These are phyloP conservation scores for Rhododendron kiyosumense DNA, from an alignment of 148 eudicot species.

Conservation along the genomic window DNA sequence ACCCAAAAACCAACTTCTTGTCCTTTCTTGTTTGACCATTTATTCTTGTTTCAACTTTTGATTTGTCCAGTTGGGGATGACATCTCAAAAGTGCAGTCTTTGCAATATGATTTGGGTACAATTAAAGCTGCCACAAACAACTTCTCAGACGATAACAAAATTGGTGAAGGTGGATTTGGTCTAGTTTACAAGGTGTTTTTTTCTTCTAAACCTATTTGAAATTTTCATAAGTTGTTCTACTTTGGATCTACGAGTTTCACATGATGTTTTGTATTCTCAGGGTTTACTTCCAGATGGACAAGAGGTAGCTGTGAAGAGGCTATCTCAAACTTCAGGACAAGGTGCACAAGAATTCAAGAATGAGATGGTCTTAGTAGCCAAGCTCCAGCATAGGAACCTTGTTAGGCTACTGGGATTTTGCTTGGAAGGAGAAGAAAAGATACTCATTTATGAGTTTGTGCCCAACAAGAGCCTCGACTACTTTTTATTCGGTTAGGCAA, in stretches of 20 bases:
- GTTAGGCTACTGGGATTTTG: conserved; percentile 40
- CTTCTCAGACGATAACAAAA: conserved; percentile 8
- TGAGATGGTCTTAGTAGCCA: conserved; percentile 37
- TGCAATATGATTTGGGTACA: background rate
- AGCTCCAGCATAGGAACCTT: conserved; percentile 42
- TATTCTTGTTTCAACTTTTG: background rate
- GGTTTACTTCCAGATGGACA: conserved; percentile 34
- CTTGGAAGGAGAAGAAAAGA: conserved; percentile 31
- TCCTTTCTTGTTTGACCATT: background rate
- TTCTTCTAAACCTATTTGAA: background rate
- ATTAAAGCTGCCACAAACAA: conserved; percentile 8
- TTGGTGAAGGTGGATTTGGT: conserved; percentile 21
- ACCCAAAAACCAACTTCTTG: background rate
- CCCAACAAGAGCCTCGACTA: conserved; percentile 34
- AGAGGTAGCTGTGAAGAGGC: conserved; percentile 44
- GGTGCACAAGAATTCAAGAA: conserved; percentile 40
- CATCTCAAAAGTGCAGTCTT: background rate
- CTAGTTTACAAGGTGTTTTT: conserved; percentile 9
- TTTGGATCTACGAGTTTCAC: background rate
- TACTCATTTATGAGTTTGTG: conserved; percentile 31
- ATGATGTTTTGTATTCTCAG: conserved; percentile 12
- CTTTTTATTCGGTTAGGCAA: conserved; percentile 22
- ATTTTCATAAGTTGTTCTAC: background rate
- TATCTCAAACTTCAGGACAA: conserved; percentile 27
- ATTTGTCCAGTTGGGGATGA: background rate